phyloP scores from a whole-genome alignment of 306 rosid genomes.

The Sesbania bispinosa region DNA sequence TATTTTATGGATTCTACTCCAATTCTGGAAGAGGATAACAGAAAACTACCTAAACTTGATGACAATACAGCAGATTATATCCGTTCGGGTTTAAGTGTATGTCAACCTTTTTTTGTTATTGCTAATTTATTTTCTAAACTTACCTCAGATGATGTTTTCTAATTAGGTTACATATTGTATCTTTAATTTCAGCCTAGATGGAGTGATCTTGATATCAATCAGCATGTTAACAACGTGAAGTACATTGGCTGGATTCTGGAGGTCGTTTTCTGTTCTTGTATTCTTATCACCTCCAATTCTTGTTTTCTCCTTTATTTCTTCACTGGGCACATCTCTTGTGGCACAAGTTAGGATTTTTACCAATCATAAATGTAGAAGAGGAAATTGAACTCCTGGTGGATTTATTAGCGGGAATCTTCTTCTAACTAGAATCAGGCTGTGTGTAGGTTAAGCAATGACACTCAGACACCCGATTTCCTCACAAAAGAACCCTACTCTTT shows the following conservation, averaged over 20 bases:
- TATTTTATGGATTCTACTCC: constrained; percentile 72
- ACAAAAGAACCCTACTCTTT: background rate
- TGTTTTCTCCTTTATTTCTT: constrained; percentile 8
- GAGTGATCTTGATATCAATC: constrained; percentile 91
- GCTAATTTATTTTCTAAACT: constrained; percentile 6
- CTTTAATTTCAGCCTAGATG: constrained; percentile 76
- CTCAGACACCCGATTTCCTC: background rate
- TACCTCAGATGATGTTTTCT: constrained; percentile 7
- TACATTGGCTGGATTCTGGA: constrained; percentile 99
- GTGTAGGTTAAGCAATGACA: background rate
- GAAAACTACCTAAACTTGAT: constrained; percentile 79
- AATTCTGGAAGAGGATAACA: constrained; percentile 80
- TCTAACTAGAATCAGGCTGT: background rate
- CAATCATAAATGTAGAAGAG: background rate
- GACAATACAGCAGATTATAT: constrained; percentile 67
- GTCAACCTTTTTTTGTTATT: constrained; percentile 24
- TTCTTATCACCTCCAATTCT: background rate
- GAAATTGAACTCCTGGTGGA: background rate
- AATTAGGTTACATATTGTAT: background rate
- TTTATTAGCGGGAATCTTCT: background rate
- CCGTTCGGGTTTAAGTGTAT: constrained; percentile 70
- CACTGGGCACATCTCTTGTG: background rate
- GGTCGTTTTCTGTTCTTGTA: constrained; percentile 46
- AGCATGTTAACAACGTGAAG: constrained; percentile 99
- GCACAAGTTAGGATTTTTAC: background rate